phyloP scores from a whole-genome alignment of 129 eudicot genomes.

The Flaveria ramosissima region DNA sequence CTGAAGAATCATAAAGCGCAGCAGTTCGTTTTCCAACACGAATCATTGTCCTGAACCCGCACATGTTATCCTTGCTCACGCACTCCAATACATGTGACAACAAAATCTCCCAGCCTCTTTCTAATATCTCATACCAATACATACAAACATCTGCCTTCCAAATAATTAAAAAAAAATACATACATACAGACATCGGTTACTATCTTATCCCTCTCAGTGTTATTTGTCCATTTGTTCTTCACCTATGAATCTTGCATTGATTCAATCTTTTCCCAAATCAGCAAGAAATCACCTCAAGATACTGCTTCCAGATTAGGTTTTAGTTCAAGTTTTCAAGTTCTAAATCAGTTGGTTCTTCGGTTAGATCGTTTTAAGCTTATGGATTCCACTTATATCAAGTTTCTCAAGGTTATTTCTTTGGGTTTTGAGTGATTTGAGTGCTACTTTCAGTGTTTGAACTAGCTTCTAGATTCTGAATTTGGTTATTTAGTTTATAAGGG shows the following conservation, averaged over 20 bases:
- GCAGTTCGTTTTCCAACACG: slow-evolving; percentile 3
- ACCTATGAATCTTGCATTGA: slow-evolving; percentile 7
- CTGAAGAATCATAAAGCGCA: neutral
- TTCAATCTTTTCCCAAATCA: neutral
- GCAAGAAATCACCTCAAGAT: neutral
- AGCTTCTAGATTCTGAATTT: neutral
- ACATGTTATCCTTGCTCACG: slow-evolving; percentile 30
- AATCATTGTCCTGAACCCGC: slow-evolving; percentile 23
- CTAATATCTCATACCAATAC: neutral
- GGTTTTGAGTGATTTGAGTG: neutral
- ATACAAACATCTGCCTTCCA: too few species aligned
- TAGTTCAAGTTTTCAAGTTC: neutral
- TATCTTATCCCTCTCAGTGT: neutral
- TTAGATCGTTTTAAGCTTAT: too few species aligned
- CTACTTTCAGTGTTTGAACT: neutral
- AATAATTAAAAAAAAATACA: too few species aligned
- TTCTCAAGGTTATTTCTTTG: neutral
- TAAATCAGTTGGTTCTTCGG: slow-evolving; percentile 4
- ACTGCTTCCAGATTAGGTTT: neutral
- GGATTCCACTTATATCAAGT: neutral
- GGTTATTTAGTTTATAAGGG: neutral
- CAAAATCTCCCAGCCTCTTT: neutral
- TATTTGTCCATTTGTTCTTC: slow-evolving; percentile 8
- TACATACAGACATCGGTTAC: neutral
- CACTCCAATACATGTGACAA: slow-evolving; percentile 28